Evolutionary conservation across 129 eudicot genomes (phyloP).

Genomic region (Flaveria bidentis): DNA sequence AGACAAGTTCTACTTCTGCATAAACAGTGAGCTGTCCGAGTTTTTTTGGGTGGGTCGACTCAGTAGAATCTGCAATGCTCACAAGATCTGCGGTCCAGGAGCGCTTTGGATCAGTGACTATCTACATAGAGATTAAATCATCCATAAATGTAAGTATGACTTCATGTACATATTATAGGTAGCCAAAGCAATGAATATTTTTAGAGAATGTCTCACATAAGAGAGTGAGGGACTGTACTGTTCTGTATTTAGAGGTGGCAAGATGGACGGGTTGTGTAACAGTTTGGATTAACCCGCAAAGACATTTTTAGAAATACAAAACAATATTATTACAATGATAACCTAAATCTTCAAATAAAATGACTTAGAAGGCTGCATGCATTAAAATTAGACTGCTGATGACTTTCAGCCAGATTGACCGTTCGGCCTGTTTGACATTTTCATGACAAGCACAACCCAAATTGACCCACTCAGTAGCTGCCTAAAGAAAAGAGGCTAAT

Average conservation of each 20-base stretch:
- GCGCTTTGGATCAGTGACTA: slow-evolving; percentile 66
- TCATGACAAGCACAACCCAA: neutral
- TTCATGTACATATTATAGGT: neutral
- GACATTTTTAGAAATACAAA: neutral
- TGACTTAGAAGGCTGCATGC: neutral
- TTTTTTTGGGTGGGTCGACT: slow-evolving; percentile 37
- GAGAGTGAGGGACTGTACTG: slow-evolving; percentile 16
- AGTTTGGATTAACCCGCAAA: neutral
- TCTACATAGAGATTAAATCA: slow-evolving; percentile 48
- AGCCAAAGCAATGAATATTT: slow-evolving; percentile 11
- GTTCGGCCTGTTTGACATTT: neutral
- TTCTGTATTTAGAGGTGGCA: slow-evolving; percentile 14
- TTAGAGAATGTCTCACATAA: slow-evolving; percentile 8
- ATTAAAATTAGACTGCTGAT: neutral
- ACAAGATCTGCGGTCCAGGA: slow-evolving; percentile 63
- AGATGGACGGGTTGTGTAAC: neutral
- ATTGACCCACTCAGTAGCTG: slow-evolving; percentile 11
- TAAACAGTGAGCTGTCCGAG: slow-evolving; percentile 69
- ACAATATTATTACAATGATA: neutral
- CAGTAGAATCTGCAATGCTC: slow-evolving; percentile 50
- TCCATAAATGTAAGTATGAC: slow-evolving; percentile 11
- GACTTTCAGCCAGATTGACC: neutral
- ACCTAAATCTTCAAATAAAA: neutral
- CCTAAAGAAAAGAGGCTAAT: slow-evolving; percentile 9
- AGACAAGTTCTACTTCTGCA: slow-evolving; percentile 75